Conservation (phyloP, 129 eudicot species). For the Daucus carota region DH1_v3.0 NC_030384.2:30855001-30855500, state of each 20-base stretch:
- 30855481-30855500: not conserved
- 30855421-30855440: not conserved
- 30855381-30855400: not conserved
- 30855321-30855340: not conserved
- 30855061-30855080: not conserved
- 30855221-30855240: too few species aligned
- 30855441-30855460: not conserved
- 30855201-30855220: too few species aligned
- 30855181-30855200: too few species aligned
- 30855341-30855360: not conserved
- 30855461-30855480: not conserved
- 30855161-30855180: not conserved
- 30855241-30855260: too few species aligned
- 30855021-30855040: not conserved
- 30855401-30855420: not conserved
- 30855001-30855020: conserved; percentile 1
- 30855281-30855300: too few species aligned
- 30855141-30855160: not conserved
- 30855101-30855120: not conserved
- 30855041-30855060: not conserved
- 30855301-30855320: not conserved
- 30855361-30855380: not conserved
- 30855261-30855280: too few species aligned
- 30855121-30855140: not conserved
- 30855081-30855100: not conserved